These are phyloP conservation scores for Diplotaxis tenuifolia DNA, from an alignment of 345 rosid species.

Conservation along the genomic window DNA sequence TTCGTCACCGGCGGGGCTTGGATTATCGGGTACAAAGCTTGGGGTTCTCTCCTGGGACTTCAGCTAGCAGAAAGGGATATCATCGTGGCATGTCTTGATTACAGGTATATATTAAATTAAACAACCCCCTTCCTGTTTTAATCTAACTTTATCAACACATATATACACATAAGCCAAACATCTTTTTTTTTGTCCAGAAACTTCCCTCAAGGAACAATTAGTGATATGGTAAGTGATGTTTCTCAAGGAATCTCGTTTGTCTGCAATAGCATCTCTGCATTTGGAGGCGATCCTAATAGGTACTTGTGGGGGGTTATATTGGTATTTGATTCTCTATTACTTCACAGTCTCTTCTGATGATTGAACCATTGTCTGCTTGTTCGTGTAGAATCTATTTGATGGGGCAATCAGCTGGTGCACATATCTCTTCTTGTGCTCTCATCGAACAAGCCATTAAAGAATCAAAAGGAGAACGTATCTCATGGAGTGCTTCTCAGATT, in stretches of 20 bases:
- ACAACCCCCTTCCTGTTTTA: not conserved
- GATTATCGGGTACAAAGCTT: slow-evolving; percentile 99
- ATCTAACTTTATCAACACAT: not conserved
- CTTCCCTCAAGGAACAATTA: slow-evolving; percentile 93
- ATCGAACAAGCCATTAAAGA: slow-evolving; percentile 88
- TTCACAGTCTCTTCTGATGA: not conserved
- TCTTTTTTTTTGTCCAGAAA: slow-evolving; percentile 51
- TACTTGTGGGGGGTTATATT: not conserved
- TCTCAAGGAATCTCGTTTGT: slow-evolving; percentile 85
- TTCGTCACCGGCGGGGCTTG: slow-evolving; percentile 98
- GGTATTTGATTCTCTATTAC: not conserved
- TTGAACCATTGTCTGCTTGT: slow-evolving; percentile 16
- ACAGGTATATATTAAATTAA: slow-evolving; percentile 58
- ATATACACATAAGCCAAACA: not conserved
- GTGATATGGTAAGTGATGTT: slow-evolving; percentile 82
- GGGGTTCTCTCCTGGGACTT: slow-evolving; percentile 94
- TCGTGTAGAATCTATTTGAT: slow-evolving; percentile 72
- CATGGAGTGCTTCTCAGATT: slow-evolving; percentile 80
- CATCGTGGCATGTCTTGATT: slow-evolving; percentile 90
- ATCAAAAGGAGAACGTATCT: slow-evolving; percentile 52
- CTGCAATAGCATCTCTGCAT: slow-evolving; percentile 64
- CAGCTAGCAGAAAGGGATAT: slow-evolving; percentile 94
- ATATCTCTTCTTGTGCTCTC: slow-evolving; percentile 87
- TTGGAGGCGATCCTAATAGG: slow-evolving; percentile 96
- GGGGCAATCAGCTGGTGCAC: slow-evolving; percentile 99